Conservation (phyloP, 139 green algal species). For the Protoeuglena noctilucae region DNA sequence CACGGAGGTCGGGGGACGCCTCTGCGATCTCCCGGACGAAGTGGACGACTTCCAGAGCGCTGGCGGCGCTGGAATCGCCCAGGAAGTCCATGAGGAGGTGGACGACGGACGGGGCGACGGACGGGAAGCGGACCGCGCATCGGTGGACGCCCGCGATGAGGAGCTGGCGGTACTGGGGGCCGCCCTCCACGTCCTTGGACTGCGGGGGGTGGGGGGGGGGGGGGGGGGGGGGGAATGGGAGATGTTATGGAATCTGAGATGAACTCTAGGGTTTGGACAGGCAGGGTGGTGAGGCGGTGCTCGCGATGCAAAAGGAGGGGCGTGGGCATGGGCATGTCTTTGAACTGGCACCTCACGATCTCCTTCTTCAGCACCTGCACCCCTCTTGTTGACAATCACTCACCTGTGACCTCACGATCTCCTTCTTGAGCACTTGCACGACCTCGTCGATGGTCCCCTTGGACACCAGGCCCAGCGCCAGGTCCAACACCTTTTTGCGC, state of each 20-base stretch:
- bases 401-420: background rate
- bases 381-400: constrained; percentile 28
- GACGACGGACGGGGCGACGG: constrained; percentile 77
- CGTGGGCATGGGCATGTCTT: no score
- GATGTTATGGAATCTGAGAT: no score
- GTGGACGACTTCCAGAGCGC: constrained; percentile 70
- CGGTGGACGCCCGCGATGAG: constrained; percentile 79
- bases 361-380: constrained; percentile 95
- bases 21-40: constrained; percentile 91
- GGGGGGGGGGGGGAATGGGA: no score
- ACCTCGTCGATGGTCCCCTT: constrained; percentile 71
- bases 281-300: no score
- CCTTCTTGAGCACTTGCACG: constrained; percentile 8
- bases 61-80: constrained; percentile 52
- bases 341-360: constrained; percentile 80
- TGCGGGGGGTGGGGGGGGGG: no score
- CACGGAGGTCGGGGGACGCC: constrained; percentile 73
- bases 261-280: no score
- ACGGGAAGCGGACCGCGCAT: constrained; percentile 87
- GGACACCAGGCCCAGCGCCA: constrained; percentile 86
- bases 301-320: no score
- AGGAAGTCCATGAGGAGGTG: constrained; percentile 98
- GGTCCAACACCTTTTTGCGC: constrained; percentile 81
- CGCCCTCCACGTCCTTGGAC: constrained; percentile 68
- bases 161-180: constrained; percentile 81